Conservation (phyloP, 768 basidiomycete species). For the Panaeolus cyanescens region DNA sequence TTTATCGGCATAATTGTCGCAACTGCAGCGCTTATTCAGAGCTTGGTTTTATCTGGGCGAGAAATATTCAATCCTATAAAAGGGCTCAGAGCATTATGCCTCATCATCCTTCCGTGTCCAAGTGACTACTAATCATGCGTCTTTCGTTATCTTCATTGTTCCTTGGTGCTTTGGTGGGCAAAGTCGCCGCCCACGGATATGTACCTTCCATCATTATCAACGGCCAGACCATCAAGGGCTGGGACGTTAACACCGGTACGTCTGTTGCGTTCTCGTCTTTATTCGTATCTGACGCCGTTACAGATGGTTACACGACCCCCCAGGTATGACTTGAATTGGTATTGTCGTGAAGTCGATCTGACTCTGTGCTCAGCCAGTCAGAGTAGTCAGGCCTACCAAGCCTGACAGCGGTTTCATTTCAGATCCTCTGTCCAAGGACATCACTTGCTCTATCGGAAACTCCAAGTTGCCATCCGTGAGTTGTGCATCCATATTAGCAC, state of each 20-base stretch:
- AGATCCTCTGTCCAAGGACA: conserved; percentile 30
- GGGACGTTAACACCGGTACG: conserved; percentile 33
- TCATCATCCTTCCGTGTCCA: not conserved
- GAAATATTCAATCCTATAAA: not conserved
- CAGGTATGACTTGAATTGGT: conserved; percentile 18
- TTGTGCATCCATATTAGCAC: not conserved
- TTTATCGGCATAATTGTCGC: not conserved
- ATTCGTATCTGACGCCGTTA: not conserved
- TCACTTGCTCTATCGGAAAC: conserved; percentile 41
- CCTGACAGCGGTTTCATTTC: conserved; percentile 37
- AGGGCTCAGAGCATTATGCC: not conserved
- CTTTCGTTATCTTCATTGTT: not conserved
- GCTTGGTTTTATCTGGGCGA: not conserved
- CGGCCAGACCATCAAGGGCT: conserved; percentile 32
- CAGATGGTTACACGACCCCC: conserved; percentile 34
- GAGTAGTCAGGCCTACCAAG: conserved; percentile 36
- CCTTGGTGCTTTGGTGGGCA: conserved; percentile 14
- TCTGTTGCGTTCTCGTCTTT: not conserved
- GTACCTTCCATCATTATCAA: conserved; percentile 35
- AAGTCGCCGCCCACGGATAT: conserved; percentile 35
- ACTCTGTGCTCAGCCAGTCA: conserved; percentile 24
- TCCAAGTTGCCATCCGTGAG: conserved; percentile 34
- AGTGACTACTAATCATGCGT: not conserved
- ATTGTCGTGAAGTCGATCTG: not conserved
- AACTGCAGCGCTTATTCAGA: not conserved